A percentile compares a stretch with the other conserved stretches of the same genome.
Evolutionary conservation across 2,329 filamentous ascomycete genomes (phyloP).

Genomic region (Ophiobolus disseminans): DNA sequence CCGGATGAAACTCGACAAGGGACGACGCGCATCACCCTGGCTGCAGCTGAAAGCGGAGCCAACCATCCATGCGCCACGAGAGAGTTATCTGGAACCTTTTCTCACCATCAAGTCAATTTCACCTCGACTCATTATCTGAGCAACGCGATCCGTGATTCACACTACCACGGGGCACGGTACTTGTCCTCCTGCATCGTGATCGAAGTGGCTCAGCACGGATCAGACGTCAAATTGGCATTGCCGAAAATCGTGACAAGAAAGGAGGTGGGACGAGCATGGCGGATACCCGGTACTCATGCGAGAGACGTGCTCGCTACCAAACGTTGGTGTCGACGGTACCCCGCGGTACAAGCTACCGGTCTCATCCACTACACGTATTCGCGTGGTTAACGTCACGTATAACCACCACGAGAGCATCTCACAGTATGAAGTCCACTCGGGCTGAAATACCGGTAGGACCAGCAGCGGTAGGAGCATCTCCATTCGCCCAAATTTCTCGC

Average conservation of each 20-base stretch:
- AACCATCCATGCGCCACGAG: slow-evolving; percentile 2
- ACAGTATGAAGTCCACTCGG: too few species aligned
- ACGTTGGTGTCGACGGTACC: slow-evolving; percentile 1
- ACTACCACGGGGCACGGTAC: slow-evolving; percentile 8
- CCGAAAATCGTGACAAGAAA: background rate
- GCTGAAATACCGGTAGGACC: too few species aligned
- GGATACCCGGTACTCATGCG: slow-evolving; percentile 10
- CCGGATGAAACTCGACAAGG: slow-evolving; percentile 27
- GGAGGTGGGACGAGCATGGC: background rate
- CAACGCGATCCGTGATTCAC: slow-evolving; percentile 1
- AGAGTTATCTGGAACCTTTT: background rate
- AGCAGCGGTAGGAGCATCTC: too few species aligned
- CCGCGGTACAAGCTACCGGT: background rate
- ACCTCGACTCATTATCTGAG: background rate
- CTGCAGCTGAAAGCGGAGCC: slow-evolving; percentile 13
- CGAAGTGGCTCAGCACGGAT: background rate
- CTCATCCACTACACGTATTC: too few species aligned
- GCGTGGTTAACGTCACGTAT: too few species aligned
- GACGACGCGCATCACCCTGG: slow-evolving; percentile 7
- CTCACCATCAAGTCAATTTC: slow-evolving; percentile 9
- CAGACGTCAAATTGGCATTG: background rate
- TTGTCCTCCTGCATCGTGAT: slow-evolving; percentile 12
- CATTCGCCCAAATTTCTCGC: too few species aligned
- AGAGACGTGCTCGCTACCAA: slow-evolving; percentile 8
- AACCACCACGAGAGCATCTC: too few species aligned